These are phyloP conservation scores for Chytriomyces confervae DNA, from an alignment of 192 early-diverging fungal species.

Conservation along the genomic window DNA sequence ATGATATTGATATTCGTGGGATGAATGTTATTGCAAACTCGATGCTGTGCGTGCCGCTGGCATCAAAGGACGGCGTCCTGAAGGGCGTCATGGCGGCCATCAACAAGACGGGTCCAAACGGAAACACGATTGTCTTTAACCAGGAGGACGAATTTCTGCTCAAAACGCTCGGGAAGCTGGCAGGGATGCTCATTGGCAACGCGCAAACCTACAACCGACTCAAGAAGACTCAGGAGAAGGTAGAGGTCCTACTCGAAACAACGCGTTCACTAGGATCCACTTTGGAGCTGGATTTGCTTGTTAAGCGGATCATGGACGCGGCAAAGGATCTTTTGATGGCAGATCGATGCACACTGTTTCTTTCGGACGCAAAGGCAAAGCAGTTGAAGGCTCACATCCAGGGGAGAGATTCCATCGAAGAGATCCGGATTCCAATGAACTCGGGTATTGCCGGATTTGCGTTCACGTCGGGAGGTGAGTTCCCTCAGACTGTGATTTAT, in stretches of 20 bases:
- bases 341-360: constrained; percentile 55
- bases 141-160: constrained; percentile 53
- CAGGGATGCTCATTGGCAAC: constrained; percentile 48
- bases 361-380: constrained; percentile 46
- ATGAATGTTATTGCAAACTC: constrained; percentile 26
- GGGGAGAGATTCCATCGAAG: constrained; percentile 46
- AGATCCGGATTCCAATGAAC: constrained; percentile 48
- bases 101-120: constrained; percentile 48
- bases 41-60: constrained; percentile 48
- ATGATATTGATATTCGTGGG: constrained; percentile 48
- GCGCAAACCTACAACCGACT: constrained; percentile 54
- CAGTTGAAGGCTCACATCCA: constrained; percentile 52
- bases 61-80: constrained; percentile 37
- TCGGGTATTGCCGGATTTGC: constrained; percentile 54
- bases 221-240: constrained; percentile 56
- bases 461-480: constrained; percentile 48
- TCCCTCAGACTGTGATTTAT: not conserved
- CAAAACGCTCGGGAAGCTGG: constrained; percentile 32
- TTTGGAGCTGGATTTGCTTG: constrained; percentile 48
- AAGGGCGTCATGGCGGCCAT: constrained; percentile 53
- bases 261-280: constrained; percentile 51
- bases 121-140: constrained; percentile 41
- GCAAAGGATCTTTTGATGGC: constrained; percentile 55
- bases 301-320: constrained; percentile 57
- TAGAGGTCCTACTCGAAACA: constrained; percentile 57